Evolutionary conservation across 2,329 filamentous ascomycete species (phyloP).

Genomic region (Microthyrium microscopicum): DNA sequence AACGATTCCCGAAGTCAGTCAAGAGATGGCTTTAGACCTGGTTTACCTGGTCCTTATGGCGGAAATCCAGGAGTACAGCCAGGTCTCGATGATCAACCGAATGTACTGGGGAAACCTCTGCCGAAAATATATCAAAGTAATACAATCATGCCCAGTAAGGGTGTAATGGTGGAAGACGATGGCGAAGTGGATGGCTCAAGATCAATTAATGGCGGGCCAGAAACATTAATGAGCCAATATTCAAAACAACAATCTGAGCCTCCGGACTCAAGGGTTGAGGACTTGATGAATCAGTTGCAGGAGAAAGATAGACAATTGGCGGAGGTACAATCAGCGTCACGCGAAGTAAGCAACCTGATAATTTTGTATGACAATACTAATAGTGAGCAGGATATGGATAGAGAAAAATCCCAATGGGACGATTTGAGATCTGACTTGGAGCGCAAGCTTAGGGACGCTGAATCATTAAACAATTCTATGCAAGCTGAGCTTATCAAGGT

Average conservation of each 20-base stretch:
- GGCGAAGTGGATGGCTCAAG: constrained; percentile 41
- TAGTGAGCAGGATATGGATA: constrained; percentile 26
- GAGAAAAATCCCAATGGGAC: constrained; percentile 56
- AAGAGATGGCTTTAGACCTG: too few relatives aligned
- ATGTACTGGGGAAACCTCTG: constrained; percentile 58
- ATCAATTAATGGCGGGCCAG: constrained; percentile 23
- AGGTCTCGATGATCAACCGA: constrained; percentile 16
- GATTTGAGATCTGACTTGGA: constrained; percentile 52
- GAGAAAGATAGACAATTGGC: constrained; percentile 56
- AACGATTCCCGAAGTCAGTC: not conserved
- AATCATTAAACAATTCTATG: constrained; percentile 62
- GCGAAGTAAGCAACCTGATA: constrained; percentile 15
- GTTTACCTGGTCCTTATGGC: too few relatives aligned
- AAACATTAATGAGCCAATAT: constrained; percentile 59
- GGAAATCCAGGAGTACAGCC: constrained; percentile 18
- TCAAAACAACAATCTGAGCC: constrained; percentile 61
- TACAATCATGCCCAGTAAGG: constrained; percentile 94
- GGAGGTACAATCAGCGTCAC: constrained; percentile 12
- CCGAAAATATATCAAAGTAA: constrained; percentile 89
- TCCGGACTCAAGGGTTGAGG: constrained; percentile 55
- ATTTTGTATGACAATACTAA: not conserved
- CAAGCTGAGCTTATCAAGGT: constrained; percentile 63
- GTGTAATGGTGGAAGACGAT: constrained; percentile 91
- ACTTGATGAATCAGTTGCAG: constrained; percentile 52
- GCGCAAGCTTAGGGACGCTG: constrained; percentile 54